A percentile compares a stretch with the other conserved stretches of the same genome.
Evolutionary conservation across 2,329 filamentous ascomycete species (phyloP).

Genomic region (Nemania serpens): DNA sequence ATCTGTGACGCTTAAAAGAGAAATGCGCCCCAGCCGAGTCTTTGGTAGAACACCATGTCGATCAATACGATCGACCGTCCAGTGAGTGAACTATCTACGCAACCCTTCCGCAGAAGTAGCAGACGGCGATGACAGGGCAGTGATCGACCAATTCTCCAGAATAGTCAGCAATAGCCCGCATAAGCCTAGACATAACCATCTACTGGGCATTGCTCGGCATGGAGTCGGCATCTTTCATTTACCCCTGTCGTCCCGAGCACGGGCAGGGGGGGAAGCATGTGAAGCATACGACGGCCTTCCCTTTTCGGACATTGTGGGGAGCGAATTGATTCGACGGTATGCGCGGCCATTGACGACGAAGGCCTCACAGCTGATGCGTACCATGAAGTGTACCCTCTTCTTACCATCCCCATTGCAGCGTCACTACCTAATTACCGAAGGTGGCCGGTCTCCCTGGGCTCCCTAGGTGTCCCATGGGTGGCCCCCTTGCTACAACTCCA

Average conservation of each 20-base stretch:
- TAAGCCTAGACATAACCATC: background rate
- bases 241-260: conserved; percentile 14
- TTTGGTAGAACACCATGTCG: background rate
- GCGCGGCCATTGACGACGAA: background rate
- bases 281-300: background rate
- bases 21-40: background rate
- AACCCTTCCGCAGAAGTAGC: background rate
- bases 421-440: background rate
- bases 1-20: background rate
- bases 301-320: background rate
- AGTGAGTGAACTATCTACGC: background rate
- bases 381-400: background rate
- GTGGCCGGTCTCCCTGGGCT: background rate
- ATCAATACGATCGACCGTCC: background rate
- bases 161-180: background rate
- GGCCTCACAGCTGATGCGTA: background rate
- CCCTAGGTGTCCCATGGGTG: background rate
- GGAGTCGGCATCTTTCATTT: background rate
- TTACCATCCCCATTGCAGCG: background rate
- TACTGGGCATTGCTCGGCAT: background rate
- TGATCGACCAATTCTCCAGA: background rate
- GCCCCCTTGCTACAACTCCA: background rate
- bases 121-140: background rate
- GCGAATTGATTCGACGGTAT: background rate
- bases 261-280: background rate